Percentiles rank a stretch among this genome's conserved stretches.
Evolutionary conservation across 805 yeast species (phyloP).

Genomic region (Torulaspora gathmanii): DNA sequence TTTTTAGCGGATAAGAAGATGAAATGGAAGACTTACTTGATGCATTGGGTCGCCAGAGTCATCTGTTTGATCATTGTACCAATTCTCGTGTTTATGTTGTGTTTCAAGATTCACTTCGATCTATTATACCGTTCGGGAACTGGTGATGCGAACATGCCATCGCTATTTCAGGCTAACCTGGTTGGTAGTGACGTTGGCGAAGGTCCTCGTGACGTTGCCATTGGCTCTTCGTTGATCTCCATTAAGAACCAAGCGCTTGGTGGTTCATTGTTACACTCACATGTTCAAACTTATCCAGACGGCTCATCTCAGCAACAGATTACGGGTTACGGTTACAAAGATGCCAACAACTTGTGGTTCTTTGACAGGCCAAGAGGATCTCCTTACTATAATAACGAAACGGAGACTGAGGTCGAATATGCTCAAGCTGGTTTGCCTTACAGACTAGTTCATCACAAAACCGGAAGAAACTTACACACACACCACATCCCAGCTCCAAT

Average conservation of each 20-base stretch:
- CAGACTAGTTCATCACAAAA: conserved; percentile 63
- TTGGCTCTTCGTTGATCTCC: conserved; percentile 50
- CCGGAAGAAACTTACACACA: conserved; percentile 76
- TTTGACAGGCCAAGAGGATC: conserved; percentile 54
- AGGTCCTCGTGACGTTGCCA: conserved; percentile 68
- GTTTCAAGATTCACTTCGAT: conserved; percentile 73
- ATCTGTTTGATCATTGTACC: conserved; percentile 64
- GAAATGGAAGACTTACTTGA: conserved; percentile 45
- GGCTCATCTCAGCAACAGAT: conserved; percentile 94
- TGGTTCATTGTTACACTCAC: conserved; percentile 82
- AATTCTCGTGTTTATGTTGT: conserved; percentile 52
- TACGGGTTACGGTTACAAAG: conserved; percentile 88
- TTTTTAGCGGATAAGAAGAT: conserved; percentile 66
- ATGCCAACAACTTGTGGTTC: conserved; percentile 77
- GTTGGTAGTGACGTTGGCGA: conserved; percentile 56
- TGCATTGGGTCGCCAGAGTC: conserved; percentile 65
- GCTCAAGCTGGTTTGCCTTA: conserved; percentile 62
- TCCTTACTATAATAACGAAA: conserved; percentile 25
- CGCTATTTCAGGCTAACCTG: conserved; percentile 76
- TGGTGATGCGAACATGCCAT: conserved; percentile 77
- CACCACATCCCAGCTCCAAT: conserved; percentile 77
- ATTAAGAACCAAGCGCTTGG: conserved; percentile 64
- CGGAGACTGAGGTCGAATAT: conserved; percentile 32
- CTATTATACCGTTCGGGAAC: conserved; percentile 69
- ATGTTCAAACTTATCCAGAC: conserved; percentile 76